phyloP scores from a whole-genome alignment of 2,329 filamentous ascomycete genomes.

The Microsporum canis region DNA sequence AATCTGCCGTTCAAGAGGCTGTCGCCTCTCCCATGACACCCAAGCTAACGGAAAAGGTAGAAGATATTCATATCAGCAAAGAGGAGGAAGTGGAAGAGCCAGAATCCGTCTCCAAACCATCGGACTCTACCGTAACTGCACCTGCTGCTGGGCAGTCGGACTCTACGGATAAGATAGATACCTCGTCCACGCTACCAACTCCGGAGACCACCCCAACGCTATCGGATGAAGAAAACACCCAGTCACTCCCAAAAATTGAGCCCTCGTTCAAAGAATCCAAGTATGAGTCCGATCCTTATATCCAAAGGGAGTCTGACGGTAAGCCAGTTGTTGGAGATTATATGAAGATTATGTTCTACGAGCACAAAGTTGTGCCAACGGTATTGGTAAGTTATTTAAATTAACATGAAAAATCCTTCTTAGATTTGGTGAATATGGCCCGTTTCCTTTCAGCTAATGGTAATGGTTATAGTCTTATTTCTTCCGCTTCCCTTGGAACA shows the following conservation, averaged over 20 bases:
- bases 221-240: neutral
- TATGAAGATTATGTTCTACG: slow-evolving; percentile 91
- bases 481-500: slow-evolving; percentile 98
- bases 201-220: neutral
- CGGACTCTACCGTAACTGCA: neutral
- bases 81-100: neutral
- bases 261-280: neutral
- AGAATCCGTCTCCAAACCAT: neutral
- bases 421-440: slow-evolving; percentile 6
- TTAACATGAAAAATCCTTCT: neutral
- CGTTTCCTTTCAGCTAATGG: slow-evolving; percentile 6
- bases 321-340: slow-evolving; percentile 84
- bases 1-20: slow-evolving; percentile 15
- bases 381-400: slow-evolving; percentile 59
- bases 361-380: slow-evolving; percentile 85
- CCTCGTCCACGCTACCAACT: neutral
- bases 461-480: slow-evolving; percentile 64
- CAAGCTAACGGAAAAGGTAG: slow-evolving; percentile 45
- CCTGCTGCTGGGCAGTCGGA: neutral
- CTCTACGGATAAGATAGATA: neutral
- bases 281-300: slow-evolving; percentile 22
- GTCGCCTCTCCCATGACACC: slow-evolving; percentile 41
- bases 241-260: neutral
- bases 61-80: slow-evolving; percentile 47
- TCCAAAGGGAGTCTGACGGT: slow-evolving; percentile 50